Evolutionary conservation across 257 asterid species (phyloP).

Genomic region (Marsdenia floribunda): DNA sequence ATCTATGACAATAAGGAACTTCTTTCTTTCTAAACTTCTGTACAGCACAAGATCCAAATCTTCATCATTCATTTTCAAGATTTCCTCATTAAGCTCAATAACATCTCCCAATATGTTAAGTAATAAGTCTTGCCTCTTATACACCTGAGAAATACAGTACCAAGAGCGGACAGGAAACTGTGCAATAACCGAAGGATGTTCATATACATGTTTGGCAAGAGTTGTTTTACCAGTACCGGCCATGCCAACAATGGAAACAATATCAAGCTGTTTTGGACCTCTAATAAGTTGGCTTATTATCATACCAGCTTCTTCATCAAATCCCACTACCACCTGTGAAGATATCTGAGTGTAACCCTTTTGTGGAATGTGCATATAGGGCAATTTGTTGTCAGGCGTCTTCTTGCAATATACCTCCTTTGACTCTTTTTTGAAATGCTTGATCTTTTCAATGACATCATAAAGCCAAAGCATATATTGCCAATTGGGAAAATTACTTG

Average conservation of each 20-base stretch:
- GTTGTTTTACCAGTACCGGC: conserved; percentile 4
- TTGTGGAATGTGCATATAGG: too few species aligned
- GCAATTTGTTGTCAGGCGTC: not conserved
- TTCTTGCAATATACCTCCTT: not conserved
- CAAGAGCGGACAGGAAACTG: conserved; percentile 5
- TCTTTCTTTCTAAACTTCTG: not conserved
- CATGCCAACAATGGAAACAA: conserved; percentile 15
- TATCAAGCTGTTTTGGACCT: not conserved
- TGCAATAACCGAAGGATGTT: not conserved
- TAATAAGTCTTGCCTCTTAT: not conserved
- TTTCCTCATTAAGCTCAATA: not conserved
- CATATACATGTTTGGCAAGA: conserved; percentile 1
- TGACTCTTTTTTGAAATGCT: not conserved
- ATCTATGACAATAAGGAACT: conserved; percentile 12
- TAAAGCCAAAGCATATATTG: not conserved
- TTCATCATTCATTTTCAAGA: not conserved
- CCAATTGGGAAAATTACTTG: not conserved
- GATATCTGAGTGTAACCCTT: not conserved
- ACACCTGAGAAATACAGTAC: conserved; percentile 1
- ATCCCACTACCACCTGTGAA: not conserved
- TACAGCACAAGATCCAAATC: not conserved
- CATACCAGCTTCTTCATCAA: conserved; percentile 1
- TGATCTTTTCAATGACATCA: conserved; percentile 3
- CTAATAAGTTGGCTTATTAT: not conserved
- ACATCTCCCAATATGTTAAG: not conserved